Base-by-base conservation (phyloP, 2,329 filamentous ascomycete species). In the Bipolaris bicolor region DNA sequence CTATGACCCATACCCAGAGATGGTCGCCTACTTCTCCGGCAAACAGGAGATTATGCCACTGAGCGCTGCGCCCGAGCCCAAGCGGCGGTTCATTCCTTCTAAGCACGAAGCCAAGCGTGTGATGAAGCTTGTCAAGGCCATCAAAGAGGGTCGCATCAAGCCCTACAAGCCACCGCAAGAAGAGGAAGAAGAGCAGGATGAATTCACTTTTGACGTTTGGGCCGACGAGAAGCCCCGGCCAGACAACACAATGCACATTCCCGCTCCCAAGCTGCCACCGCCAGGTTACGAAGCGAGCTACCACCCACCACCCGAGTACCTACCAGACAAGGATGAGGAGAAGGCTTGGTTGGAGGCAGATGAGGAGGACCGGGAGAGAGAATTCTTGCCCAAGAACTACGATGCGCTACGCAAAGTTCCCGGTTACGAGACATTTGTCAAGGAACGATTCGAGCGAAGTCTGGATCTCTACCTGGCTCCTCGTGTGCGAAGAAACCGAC, bases 41-140 rank as follows among this genome's bases (percentile, higher is more conserved):
- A 89, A 92, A 68, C 85, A 90, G 73, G 95, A 99, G 79, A 88
- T 90, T 62, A 98, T 99, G 93, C 95, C 95, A 13, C 78, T 99
- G 55, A 97, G 92, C 73, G 89, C 93, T 44, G 95, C 95, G 0
- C 95, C 95, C 6, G 95, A 99, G 75, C 95, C 95, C 1, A 99
- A 99, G 81, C 86, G 95, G 63, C 88, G 95, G 68, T 99, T 98
- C 76, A 81, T 99, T 9, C 95, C 96, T 6, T 98, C 94, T 45
- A 98, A 97, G 78, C 92, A 99, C 76, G 95, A 99, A 78, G 90
- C 91, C 31, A 97, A 97, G 82, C 87, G 93, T 55, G 87, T 99
- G 49, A 97, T 97, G 87, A 98, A 99, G 81, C 88, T 99, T 70
- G 95, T 98, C 52, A 92, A 91, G 71, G 95, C 95, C 36, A 99